Conservation (phyloP, 2,329 filamentous ascomycete species). For the Colletotrichum sp. region DNA sequence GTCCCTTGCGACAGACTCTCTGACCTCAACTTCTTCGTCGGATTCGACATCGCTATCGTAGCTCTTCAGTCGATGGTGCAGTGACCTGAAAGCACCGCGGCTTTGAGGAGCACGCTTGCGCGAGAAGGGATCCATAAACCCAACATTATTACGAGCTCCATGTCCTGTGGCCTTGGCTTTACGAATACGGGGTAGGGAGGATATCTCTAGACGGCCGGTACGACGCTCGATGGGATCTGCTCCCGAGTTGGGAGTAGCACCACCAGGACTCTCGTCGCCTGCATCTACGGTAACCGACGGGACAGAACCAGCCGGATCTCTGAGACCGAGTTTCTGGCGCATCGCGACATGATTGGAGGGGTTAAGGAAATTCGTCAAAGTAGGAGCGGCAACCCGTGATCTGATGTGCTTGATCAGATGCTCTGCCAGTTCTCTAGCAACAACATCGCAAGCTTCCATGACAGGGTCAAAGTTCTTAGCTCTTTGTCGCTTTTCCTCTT, state of each 20-base stretch:
- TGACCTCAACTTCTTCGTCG: conserved; percentile 76
- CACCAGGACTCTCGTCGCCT: conserved; percentile 64
- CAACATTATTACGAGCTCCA: conserved; percentile 56
- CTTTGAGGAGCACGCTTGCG: conserved; percentile 63
- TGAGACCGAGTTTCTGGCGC: conserved; percentile 73
- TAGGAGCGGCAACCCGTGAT: conserved; percentile 81
- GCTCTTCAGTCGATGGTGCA: conserved; percentile 80
- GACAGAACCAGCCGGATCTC: conserved; percentile 31
- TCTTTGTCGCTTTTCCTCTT: conserved; percentile 88
- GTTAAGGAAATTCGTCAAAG: conserved; percentile 81
- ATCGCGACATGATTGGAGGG: conserved; percentile 82
- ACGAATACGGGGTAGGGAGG: conserved; percentile 75
- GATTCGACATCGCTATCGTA: conserved; percentile 85
- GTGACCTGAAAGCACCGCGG: conserved; percentile 72
- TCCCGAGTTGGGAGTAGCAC: conserved; percentile 70
- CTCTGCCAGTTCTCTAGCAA: conserved; percentile 81
- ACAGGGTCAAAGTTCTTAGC: conserved; percentile 93
- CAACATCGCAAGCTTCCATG: conserved; percentile 77
- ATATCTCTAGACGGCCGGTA: conserved; percentile 62
- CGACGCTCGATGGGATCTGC: conserved; percentile 66
- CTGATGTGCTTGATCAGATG: conserved; percentile 90
- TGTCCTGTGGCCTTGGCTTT: conserved; percentile 66
- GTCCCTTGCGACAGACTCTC: conserved; percentile 68
- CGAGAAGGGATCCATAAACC: conserved; percentile 72
- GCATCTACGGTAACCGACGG: conserved; percentile 62